These are phyloP conservation scores for Fusarium sp. DNA, from an alignment of 2,329 filamentous ascomycete genomes.

Conservation along the genomic window DNA sequence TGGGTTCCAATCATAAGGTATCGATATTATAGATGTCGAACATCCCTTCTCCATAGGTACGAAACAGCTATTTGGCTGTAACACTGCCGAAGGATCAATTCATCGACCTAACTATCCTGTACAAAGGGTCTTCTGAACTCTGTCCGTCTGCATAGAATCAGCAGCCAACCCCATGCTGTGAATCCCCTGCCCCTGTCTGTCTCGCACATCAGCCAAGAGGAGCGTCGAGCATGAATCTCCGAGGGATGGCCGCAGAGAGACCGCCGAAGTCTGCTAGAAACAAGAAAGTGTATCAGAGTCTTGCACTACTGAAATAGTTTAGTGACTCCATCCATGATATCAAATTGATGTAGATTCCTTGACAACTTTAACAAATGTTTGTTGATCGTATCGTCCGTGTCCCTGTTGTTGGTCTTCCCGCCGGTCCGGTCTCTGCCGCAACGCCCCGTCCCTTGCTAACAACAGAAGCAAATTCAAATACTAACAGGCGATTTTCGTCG, in stretches of 20 bases:
- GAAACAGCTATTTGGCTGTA: background rate
- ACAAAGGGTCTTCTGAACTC: slow-evolving; percentile 24
- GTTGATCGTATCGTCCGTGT: slow-evolving; percentile 1
- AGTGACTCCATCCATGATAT: background rate
- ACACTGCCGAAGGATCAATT: slow-evolving; percentile 1
- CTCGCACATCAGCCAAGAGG: slow-evolving; percentile 16
- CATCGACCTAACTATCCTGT: slow-evolving; percentile 9
- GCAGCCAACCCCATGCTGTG: slow-evolving; percentile 13
- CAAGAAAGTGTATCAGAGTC: background rate
- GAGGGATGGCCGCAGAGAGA: slow-evolving; percentile 28
- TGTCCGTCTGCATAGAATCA: background rate
- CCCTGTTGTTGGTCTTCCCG: slow-evolving; percentile 7
- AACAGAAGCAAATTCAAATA: slow-evolving; percentile 5
- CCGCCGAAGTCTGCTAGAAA: slow-evolving; percentile 1
- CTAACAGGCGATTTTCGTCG: background rate
- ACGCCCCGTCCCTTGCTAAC: slow-evolving; percentile 3
- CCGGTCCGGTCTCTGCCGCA: slow-evolving; percentile 29
- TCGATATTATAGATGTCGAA: background rate
- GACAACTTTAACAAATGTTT: background rate
- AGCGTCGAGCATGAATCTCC: slow-evolving; percentile 23
- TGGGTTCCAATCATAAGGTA: background rate
- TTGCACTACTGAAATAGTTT: background rate
- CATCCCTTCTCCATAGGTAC: background rate
- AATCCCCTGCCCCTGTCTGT: slow-evolving; percentile 19
- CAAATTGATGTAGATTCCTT: background rate